These are phyloP conservation scores for Naganishia onofrii DNA, from an alignment of 768 basidiomycete genomes.

Conservation along the genomic window DNA sequence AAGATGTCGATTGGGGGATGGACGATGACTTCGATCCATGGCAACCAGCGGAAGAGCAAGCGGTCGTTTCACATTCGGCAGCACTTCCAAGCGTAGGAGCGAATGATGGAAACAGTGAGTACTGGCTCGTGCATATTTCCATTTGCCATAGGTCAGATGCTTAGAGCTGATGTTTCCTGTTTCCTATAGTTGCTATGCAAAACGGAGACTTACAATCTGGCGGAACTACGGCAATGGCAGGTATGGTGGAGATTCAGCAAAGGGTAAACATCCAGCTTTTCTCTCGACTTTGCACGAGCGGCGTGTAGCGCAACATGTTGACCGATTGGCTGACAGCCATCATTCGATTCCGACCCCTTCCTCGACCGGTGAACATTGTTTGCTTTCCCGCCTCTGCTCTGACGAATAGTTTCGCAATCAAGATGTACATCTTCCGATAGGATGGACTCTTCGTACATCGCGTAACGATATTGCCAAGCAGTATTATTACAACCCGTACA, in stretches of 20 bases:
- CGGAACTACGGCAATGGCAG: not conserved
- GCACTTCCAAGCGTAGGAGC: not conserved
- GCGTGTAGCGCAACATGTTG: not conserved
- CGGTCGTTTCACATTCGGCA: not conserved
- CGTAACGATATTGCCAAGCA: conserved; percentile 6
- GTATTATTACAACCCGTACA: conserved; percentile 20
- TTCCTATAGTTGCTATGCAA: not conserved
- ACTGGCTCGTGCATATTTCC: not conserved
- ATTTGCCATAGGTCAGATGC: not conserved
- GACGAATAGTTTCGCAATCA: not conserved
- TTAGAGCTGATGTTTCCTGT: no score
- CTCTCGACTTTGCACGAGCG: conserved; percentile 4
- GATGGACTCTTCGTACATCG: conserved; percentile 21
- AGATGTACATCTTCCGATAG: conserved; percentile 4
- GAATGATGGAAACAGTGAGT: conserved; percentile 11
- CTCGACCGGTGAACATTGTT: not conserved
- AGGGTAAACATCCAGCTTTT: conserved; percentile 26
- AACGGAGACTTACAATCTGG: conserved; percentile 6
- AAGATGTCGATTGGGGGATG: conserved; percentile 40
- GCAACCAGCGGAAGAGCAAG: conserved; percentile 29
- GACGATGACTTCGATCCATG: conserved; percentile 40
- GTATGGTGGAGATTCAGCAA: conserved; percentile 16
- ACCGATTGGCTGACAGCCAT: conserved; percentile 23
- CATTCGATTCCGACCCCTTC: conserved; percentile 12
- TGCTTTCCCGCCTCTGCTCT: not conserved